phyloP scores from a whole-genome alignment of 768 basidiomycete species.

The Mycena vitilis region DNA sequence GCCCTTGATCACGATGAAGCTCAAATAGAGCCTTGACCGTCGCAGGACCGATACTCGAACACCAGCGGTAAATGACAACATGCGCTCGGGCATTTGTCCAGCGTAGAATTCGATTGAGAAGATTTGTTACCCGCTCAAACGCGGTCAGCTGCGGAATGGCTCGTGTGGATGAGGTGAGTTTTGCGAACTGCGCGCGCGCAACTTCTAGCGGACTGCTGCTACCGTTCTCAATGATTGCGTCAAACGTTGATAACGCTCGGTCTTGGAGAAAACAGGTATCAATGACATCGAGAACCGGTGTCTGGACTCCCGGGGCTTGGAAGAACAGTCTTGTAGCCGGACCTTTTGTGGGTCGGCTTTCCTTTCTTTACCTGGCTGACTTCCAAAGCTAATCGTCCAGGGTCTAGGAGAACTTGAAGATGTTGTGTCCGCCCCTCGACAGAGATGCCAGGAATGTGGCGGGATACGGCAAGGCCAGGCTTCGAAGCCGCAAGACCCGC shows the following conservation, averaged over 20 bases:
- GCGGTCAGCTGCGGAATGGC: not conserved
- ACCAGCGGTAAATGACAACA: constrained; percentile 13
- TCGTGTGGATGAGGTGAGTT: not conserved
- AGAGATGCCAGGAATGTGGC: not conserved
- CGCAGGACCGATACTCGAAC: not conserved
- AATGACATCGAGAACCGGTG: not conserved
- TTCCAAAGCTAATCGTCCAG: not conserved
- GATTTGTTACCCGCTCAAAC: not conserved
- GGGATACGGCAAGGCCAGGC: not conserved
- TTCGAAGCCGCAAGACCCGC: not conserved
- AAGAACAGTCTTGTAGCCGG: not conserved
- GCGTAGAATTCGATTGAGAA: not conserved
- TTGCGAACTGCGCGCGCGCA: not conserved
- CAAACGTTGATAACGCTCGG: not conserved
- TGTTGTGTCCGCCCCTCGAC: not conserved
- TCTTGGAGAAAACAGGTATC: too few relatives aligned
- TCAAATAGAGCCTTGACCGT: constrained; percentile 5
- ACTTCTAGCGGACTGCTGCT: not conserved
- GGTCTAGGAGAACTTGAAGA: not conserved
- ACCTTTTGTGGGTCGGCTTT: not conserved
- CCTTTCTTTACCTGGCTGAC: not conserved
- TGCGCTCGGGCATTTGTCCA: not conserved
- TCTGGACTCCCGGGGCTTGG: not conserved
- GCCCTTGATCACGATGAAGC: not conserved
- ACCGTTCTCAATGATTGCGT: not conserved